Base-by-base conservation (phyloP, 108 stramenopile genomes). In the Nitzschia palea region DNA sequence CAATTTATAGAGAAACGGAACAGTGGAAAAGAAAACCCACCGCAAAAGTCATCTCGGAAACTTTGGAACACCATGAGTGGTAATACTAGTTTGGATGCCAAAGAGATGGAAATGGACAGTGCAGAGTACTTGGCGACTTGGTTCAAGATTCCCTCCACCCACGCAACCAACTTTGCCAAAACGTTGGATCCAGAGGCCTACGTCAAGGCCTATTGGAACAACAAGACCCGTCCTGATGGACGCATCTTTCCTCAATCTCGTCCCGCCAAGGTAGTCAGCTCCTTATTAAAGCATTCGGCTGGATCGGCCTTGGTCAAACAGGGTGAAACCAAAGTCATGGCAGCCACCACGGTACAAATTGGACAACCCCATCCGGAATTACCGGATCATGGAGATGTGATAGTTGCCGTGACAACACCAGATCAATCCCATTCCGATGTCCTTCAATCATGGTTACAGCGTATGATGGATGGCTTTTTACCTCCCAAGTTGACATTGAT, bases 181-280 rank as follows among this genome's bases (percentile, higher is more conserved):
- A 56, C 62, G 15, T 44, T 73, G 32, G 71, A 73, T 48, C 71
- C 71, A 23, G 29, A 65, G 79, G 74, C 81, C 57, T 83, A 83
- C 53, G 71, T 87, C 1, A 53, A 67, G 14, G 76, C 72, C 59
- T 87, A 84, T 77, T 86, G 80, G 43, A 35, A 69, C 8, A 54
- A 78, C 32, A 69, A 71, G 29, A 82, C 86, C 23, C 86, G 91
- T 32, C 85, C 88, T 8, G 84, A 88, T 67, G 88, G 86, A 29
- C 72, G 91, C 26, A 59, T 82, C 12, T 84, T 83, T 69, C 25
- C 54, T 25, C 59, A 84, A 42, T 59, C 76, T 20, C 84, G 91
- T 29, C 67, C 74, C 27, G 77, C 84, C 27, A 76, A 81, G 27
- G 61, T 89, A 0, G 73, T 78, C 26, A 55, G 29, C 3, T 79